Evolutionary conservation across 495 filamentous ascomycete genomes (phyloP), one percentile per base, ranked within the genome.

Genomic region (Thozetella sp.): DNA sequence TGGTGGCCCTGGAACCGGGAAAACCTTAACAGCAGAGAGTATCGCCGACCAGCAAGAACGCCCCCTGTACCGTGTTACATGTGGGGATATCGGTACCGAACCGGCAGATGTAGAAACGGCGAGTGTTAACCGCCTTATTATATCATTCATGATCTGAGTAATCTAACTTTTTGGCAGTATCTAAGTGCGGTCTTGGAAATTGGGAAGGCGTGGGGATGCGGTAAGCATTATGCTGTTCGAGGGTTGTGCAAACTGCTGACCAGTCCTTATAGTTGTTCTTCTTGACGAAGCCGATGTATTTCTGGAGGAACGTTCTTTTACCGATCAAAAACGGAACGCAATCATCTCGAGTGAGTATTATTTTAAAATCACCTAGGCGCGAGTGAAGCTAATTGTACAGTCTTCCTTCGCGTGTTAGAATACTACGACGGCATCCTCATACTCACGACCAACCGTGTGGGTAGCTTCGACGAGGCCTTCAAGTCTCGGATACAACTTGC

Each of bases 41-140:
- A 69, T 83, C 4, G 80, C 83, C 0, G 77, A 83, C 55, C 43
- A 72, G 4, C 70, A 70, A 6, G 54, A 75, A 13, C 71, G 67
- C 19, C 79, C 83, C 3, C 65, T 86, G 0, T 79, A 78, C 37
- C 53, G 69, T 0, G 73, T 86, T 2, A 80, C 76, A 6, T 75
- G 74, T 2, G 81, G 80, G 2, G 82, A 85, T 37, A 66, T 85
- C 0, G 80, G 80, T 0, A 80, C 68, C 2, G 61, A 71, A n/a
- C 67, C 76, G 0, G 63, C 60, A 0, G 59, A 60, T 0, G 72
- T 81, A 4, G 81, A 85, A 27, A 55, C 15, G 30, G 30, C 15
- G 15, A 6, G 6, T 37, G 15, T 37, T 37, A n/a, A n/a, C n/a
- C n/a, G n/a, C 30, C 30, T 6, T 37, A 15, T 6, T 6, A 37